Base-by-base conservation (phyloP, 2,329 filamentous ascomycete species). In the Paraphaeosphaeria minitans region DNA sequence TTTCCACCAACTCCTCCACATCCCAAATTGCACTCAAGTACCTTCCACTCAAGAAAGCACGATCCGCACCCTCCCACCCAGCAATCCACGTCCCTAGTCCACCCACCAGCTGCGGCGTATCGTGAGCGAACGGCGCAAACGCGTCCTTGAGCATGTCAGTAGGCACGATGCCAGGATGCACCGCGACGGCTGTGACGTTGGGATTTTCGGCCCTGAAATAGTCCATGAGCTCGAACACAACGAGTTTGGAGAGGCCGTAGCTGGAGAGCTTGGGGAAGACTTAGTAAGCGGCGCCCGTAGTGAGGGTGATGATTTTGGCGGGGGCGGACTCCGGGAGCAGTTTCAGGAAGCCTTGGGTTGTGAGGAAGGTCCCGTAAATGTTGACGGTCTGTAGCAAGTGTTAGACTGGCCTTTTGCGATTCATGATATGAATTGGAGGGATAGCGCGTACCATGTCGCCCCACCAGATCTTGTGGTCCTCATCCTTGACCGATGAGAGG, bases 281-380 rank as follows among this genome's bases (percentile, higher is more conserved):
- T n/a, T 56, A 37, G 46, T 63, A 68, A 5, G 64, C 62, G 1
- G 53, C 53, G 35, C 61, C 58, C 1, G 66, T 61, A 16, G 58
- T 67, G 4, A 67, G 21, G n/a, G 58, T 66, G 5, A 71, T 54
- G 55, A 76, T 75, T 13, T 48, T 65, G 4, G 62, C 63, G 39
- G 73, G 70, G 0, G 54, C 58, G 1, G 66, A 61, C 0, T 62
- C 47, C 31, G 65, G 59, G 16, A 71, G 56, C 39, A 66, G 55
- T 6, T 62, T 57, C 5, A 78, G 62, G 57, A 78, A 78, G 1
- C 62, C 61, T 47, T 74, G 70, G 4, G 70, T 75, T 19, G 70
- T 56, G 29, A 75, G 65, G 56, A 73, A 75, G 0, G 69, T 73
- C 39, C 75, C 77, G 43, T 67, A 66, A 39, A 72, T 63, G 52